Conservation (phyloP, 2,329 filamentous ascomycete species). For the Ramularia collo-cygni region DNA sequence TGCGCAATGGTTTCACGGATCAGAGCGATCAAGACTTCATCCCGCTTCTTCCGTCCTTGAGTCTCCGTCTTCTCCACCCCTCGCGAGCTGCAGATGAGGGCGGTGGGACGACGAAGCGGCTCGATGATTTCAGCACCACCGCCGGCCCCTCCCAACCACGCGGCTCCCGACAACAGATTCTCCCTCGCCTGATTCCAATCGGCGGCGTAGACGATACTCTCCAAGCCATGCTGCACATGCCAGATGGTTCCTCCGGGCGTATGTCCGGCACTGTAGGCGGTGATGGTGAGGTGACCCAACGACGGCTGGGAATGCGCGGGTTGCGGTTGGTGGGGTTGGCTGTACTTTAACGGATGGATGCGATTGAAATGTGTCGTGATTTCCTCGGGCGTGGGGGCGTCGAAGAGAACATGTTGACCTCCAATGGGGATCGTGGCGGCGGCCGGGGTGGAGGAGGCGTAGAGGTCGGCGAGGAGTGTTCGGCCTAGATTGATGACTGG, state of each 20-base stretch:
- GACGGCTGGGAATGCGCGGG: constrained; percentile 83
- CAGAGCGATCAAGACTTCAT: constrained; percentile 77
- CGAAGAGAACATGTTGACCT: constrained; percentile 52
- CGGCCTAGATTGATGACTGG: constrained; percentile 91
- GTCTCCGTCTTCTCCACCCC: constrained; percentile 63
- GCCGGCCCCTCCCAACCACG: constrained; percentile 80
- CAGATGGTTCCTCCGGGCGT: constrained; percentile 96
- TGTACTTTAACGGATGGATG: constrained; percentile 92
- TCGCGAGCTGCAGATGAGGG: constrained; percentile 83
- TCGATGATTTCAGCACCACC: constrained; percentile 89
- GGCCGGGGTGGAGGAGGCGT: constrained; percentile 80
- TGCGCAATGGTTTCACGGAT: constrained; percentile 70
- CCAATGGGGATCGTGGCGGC: constrained; percentile 71
- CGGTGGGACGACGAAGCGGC: constrained; percentile 85
- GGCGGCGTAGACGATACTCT: constrained; percentile 94
- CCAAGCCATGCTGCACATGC: constrained; percentile 94
- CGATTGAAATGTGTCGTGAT: constrained; percentile 87
- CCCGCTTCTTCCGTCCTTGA: constrained; percentile 66
- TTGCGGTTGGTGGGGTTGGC: constrained; percentile 85
- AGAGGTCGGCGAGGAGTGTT: constrained; percentile 84
- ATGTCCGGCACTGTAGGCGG: constrained; percentile 93
- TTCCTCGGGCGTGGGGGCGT: constrained; percentile 74
- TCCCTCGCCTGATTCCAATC: constrained; percentile 98
- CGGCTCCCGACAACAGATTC: constrained; percentile 86
- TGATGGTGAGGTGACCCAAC: constrained; percentile 85